A percentile compares a stretch with the other conserved stretches of the same genome.
These are phyloP conservation scores for Nepenthes gracilis DNA, from an alignment of 148 eudicot species.

Conservation along the genomic window DNA sequence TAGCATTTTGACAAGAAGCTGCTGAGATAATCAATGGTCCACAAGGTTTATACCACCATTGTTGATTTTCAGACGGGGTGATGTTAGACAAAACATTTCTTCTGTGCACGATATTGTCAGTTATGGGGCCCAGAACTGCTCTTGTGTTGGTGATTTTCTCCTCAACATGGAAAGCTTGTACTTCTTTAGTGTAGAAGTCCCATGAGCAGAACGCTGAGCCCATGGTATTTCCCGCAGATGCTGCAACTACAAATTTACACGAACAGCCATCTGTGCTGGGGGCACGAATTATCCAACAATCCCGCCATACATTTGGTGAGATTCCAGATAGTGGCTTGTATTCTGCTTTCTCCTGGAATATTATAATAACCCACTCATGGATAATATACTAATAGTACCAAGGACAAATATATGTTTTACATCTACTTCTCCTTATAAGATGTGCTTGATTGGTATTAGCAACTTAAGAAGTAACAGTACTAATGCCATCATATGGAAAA, in stretches of 20 bases:
- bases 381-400: background rate
- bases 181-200: conserved; percentile 72
- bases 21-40: conserved; percentile 71
- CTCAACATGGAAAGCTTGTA: conserved; percentile 61
- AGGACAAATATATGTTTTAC: no score
- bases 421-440: no score
- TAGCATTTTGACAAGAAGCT: conserved; percentile 51
- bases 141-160: conserved; percentile 29
- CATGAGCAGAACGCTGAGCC: conserved; percentile 86
- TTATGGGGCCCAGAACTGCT: conserved; percentile 52
- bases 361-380: background rate
- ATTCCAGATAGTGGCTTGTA: conserved; percentile 63
- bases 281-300: conserved; percentile 89
- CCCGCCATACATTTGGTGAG: conserved; percentile 68
- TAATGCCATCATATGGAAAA: no score
- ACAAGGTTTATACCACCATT: conserved; percentile 88
- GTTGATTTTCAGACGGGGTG: conserved; percentile 43
- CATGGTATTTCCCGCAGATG: conserved; percentile 87
- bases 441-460: no score
- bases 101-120: conserved; percentile 37
- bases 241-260: conserved; percentile 83
- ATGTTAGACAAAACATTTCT: conserved; percentile 29
- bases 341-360: conserved; percentile 63
- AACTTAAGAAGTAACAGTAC: no score
- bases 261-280: conserved; percentile 81